Conservation (phyloP, 495 filamentous ascomycete species). For the Thermothielavioides terrestris region DNA sequence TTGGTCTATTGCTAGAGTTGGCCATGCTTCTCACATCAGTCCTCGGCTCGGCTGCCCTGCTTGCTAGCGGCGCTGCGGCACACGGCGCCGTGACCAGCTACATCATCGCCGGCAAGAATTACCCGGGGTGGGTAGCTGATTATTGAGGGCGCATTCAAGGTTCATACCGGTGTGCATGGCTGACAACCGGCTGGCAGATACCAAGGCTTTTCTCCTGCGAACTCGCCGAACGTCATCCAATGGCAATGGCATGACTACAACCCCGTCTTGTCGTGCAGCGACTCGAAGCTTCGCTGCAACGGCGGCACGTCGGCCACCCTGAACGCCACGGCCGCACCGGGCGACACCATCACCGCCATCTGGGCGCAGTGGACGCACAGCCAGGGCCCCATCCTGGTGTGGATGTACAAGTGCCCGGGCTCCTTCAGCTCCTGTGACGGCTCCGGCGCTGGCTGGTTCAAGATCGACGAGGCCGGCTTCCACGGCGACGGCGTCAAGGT, state of each 20-base stretch:
- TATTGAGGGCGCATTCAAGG: too few species aligned
- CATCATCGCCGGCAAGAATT: slow-evolving; percentile 44
- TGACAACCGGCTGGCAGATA: background rate
- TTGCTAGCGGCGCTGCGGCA: slow-evolving; percentile 29
- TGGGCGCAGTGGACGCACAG: slow-evolving; percentile 51
- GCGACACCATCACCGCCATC: slow-evolving; percentile 40
- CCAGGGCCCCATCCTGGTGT: slow-evolving; percentile 49
- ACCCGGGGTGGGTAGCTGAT: slow-evolving; percentile 41
- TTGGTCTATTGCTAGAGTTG: too few species aligned
- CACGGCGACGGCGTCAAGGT: background rate
- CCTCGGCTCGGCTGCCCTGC: slow-evolving; percentile 16
- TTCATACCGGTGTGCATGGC: too few species aligned
- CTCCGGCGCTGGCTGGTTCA: slow-evolving; percentile 45
- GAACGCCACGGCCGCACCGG: slow-evolving; percentile 38
- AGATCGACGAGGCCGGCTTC: slow-evolving; percentile 51
- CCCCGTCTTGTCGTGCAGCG: slow-evolving; percentile 34
- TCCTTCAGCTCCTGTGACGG: slow-evolving; percentile 42
- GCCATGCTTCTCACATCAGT: background rate
- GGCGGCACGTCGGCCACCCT: slow-evolving; percentile 41
- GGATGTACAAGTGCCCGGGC: slow-evolving; percentile 45
- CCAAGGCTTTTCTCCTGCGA: slow-evolving; percentile 40
- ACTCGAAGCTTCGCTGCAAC: slow-evolving; percentile 46
- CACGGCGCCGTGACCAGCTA: slow-evolving; percentile 53
- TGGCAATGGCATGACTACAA: slow-evolving; percentile 49
- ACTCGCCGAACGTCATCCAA: slow-evolving; percentile 44